Evolutionary conservation across 345 rosid genomes (phyloP).

Genomic region (Sonneratia caseolaris): DNA sequence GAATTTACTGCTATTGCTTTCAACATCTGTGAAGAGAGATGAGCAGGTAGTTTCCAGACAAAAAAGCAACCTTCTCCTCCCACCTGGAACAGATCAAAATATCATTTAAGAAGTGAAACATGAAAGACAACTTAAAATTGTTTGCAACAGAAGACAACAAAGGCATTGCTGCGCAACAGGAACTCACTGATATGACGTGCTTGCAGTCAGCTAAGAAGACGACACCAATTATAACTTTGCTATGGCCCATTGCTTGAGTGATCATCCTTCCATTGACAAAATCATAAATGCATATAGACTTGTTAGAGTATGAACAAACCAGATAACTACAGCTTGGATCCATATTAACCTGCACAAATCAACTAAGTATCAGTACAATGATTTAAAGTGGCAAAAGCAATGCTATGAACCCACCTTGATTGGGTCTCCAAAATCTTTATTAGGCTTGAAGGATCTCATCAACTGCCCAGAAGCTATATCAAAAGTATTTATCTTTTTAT

Average conservation of each 20-base stretch:
- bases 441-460: slow-evolving; percentile 60
- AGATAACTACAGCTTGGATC: slow-evolving; percentile 76
- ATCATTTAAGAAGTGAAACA: slow-evolving; percentile 3
- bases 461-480: slow-evolving; percentile 55
- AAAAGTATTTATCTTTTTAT: slow-evolving; percentile 68
- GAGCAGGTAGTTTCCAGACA: slow-evolving; percentile 62
- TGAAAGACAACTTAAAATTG: neutral
- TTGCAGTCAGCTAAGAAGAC: slow-evolving; percentile 77
- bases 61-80: slow-evolving; percentile 75
- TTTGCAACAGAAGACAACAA: neutral
- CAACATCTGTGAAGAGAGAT: slow-evolving; percentile 43
- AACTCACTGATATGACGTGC: slow-evolving; percentile 77
- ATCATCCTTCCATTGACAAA: slow-evolving; percentile 55
- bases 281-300: slow-evolving; percentile 57
- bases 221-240: slow-evolving; percentile 67
- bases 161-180: neutral
- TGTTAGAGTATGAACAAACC: slow-evolving; percentile 67
- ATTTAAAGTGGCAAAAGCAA: slow-evolving; percentile 7
- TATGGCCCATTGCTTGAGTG: slow-evolving; percentile 62
- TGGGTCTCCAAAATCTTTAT: slow-evolving; percentile 67
- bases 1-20: slow-evolving; percentile 36
- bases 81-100: slow-evolving; percentile 35
- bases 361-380: slow-evolving; percentile 15
- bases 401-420: slow-evolving; percentile 39
- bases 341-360: slow-evolving; percentile 43